phyloP scores from a whole-genome alignment of 2,329 filamentous ascomycete genomes.

The Cyphellophora attinorum region DNA sequence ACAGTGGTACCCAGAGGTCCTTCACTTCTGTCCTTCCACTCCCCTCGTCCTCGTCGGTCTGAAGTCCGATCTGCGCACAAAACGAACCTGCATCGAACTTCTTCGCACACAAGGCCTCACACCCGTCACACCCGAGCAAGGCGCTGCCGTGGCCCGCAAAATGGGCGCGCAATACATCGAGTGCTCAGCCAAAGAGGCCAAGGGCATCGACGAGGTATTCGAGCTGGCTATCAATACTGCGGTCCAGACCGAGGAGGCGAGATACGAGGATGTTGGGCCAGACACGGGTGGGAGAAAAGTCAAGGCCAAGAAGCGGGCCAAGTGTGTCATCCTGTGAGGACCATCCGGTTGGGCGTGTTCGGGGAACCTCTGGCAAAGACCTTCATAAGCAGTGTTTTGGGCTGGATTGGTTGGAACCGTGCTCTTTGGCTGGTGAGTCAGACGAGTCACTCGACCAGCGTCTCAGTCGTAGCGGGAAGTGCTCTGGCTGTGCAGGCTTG shows the following conservation, averaged over 20 bases:
- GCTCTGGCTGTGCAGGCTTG: too few species aligned
- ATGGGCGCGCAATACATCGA: slow-evolving; percentile 97
- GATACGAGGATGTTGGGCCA: slow-evolving; percentile 26
- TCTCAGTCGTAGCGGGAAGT: too few species aligned
- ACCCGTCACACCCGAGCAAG: slow-evolving; percentile 86
- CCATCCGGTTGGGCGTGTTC: not conserved
- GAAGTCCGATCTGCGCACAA: slow-evolving; percentile 91
- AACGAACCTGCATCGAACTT: slow-evolving; percentile 95
- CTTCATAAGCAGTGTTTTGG: too few species aligned
- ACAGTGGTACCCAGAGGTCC: slow-evolving; percentile 97
- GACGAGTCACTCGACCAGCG: too few species aligned
- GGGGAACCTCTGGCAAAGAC: not conserved
- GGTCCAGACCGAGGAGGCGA: slow-evolving; percentile 67
- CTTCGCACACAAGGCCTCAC: slow-evolving; percentile 96
- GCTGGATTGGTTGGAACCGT: too few species aligned
- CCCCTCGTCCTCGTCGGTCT: slow-evolving; percentile 91
- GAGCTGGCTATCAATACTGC: slow-evolving; percentile 83
- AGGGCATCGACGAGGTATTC: slow-evolving; percentile 93
- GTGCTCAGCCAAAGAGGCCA: slow-evolving; percentile 97
- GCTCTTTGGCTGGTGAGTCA: too few species aligned
- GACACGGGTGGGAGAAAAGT: slow-evolving; percentile 20
- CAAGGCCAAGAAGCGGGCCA: slow-evolving; percentile 74
- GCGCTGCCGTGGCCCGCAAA: slow-evolving; percentile 74
- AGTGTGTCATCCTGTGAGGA: slow-evolving; percentile 65
- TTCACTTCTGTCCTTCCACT: slow-evolving; percentile 97